phyloP scores from a whole-genome alignment of 2,329 filamentous ascomycete species.

The Leptosphaerulina australis region DNA sequence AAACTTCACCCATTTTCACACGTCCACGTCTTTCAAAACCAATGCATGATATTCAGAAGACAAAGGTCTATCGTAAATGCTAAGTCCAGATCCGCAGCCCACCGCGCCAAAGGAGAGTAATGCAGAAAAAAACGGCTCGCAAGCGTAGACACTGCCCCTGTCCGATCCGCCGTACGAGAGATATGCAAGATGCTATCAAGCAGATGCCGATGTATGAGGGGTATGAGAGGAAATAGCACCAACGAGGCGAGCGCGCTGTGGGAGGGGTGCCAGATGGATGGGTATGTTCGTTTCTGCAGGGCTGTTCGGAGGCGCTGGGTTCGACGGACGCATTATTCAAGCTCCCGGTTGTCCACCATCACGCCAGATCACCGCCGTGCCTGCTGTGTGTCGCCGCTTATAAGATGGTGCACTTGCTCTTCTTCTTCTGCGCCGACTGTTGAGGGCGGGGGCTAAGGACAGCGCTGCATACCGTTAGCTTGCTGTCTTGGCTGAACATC shows the following conservation, averaged over 20 bases:
- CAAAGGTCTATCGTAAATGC: conserved; percentile 39
- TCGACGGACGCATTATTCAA: conserved; percentile 31
- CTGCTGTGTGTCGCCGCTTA: conserved; percentile 24
- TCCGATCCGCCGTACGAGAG: conserved; percentile 26
- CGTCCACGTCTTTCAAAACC: conserved; percentile 1
- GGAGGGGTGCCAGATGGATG: conserved; percentile 14
- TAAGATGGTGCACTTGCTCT: conserved; percentile 37
- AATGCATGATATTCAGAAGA: conserved; percentile 30
- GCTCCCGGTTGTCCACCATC: conserved; percentile 24
- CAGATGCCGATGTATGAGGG: conserved; percentile 26
- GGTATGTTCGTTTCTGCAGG: conserved; percentile 14
- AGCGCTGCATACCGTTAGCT: conserved; percentile 41
- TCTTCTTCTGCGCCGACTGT: conserved; percentile 34
- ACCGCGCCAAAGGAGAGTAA: conserved; percentile 40
- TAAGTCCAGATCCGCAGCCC: conserved; percentile 31
- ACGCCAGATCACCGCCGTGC: conserved; percentile 28
- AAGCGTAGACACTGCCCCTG: conserved; percentile 25
- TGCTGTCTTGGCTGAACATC: background rate
- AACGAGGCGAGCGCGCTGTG: conserved; percentile 6
- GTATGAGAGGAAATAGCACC: conserved; percentile 20
- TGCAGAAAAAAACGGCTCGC: conserved; percentile 30
- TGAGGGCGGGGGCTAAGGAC: conserved; percentile 50
- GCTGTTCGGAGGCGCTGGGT: conserved; percentile 3
- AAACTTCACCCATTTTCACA: no score
- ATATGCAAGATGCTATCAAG: conserved; percentile 27